Conservation (phyloP, 257 asterid genomes). For the Fraxinus quadrangulata region DNA sequence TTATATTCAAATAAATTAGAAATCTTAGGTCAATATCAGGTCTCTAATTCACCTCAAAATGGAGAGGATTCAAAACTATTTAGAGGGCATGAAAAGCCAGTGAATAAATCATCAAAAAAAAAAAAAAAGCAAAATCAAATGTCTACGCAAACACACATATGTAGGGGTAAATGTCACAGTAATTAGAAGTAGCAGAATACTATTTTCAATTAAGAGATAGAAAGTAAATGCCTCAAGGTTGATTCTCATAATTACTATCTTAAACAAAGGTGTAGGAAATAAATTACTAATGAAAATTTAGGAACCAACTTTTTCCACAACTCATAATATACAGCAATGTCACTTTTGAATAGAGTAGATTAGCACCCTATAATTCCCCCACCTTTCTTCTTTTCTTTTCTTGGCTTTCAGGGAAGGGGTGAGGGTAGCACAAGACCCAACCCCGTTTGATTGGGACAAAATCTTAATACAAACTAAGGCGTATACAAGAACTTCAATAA, state of each 20-base stretch:
- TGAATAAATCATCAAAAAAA: background rate
- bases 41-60: background rate
- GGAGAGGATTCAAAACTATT: background rate
- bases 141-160: background rate
- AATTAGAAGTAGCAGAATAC: background rate
- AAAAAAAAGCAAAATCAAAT: background rate
- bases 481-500: background rate
- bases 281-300: background rate
- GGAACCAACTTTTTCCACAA: background rate
- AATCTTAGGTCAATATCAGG: background rate
- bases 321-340: background rate
- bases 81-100: background rate
- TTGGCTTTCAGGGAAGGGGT: background rate
- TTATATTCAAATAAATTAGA: background rate
- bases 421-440: background rate
- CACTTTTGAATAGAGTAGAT: background rate
- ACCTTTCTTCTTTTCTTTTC: background rate
- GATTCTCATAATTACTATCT: background rate
- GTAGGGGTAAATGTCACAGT: background rate
- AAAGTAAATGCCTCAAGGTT: background rate
- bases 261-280: background rate
- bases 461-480: background rate
- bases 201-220: background rate
- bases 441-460: background rate
- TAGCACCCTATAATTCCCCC: background rate